A percentile compares a stretch with the other conserved stretches of the same genome.
phyloP scores from a whole-genome alignment of 306 rosid species.

The Vachellia pachyceras region DNA sequence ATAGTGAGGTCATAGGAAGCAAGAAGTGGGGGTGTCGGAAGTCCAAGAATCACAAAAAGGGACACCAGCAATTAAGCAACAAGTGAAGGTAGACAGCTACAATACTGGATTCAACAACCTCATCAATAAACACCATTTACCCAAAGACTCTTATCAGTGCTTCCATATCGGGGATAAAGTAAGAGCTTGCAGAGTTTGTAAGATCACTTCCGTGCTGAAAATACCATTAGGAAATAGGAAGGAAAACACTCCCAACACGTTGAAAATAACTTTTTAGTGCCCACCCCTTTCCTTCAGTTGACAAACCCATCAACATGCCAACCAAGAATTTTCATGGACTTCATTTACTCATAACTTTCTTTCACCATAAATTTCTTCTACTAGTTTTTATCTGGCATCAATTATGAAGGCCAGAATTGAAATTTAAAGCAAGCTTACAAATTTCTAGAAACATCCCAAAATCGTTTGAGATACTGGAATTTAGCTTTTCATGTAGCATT shows the following conservation, averaged over 20 bases:
- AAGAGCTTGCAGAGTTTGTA: background rate
- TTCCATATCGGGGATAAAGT: background rate
- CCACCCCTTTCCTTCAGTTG: background rate
- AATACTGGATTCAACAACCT: no score
- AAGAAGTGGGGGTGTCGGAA: background rate
- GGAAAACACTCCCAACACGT: background rate
- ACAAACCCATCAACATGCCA: background rate
- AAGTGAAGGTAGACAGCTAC: background rate
- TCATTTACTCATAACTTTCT: background rate
- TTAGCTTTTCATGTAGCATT: constrained; percentile 1
- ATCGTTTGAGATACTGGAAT: background rate
- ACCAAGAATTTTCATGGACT: background rate
- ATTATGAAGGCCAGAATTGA: background rate
- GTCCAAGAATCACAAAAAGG: background rate
- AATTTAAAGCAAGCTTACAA: background rate
- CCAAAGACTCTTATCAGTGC: background rate
- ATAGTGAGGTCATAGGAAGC: background rate
- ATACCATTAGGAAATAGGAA: background rate
- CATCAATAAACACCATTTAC: background rate
- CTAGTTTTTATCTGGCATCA: background rate
- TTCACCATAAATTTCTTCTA: background rate
- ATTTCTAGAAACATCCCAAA: background rate
- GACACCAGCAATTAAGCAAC: background rate
- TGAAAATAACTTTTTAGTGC: background rate
- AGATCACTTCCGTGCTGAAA: background rate